Evolutionary conservation across 2,329 filamentous ascomycete species (phyloP).

Genomic region (Aspergillus melleus): DNA sequence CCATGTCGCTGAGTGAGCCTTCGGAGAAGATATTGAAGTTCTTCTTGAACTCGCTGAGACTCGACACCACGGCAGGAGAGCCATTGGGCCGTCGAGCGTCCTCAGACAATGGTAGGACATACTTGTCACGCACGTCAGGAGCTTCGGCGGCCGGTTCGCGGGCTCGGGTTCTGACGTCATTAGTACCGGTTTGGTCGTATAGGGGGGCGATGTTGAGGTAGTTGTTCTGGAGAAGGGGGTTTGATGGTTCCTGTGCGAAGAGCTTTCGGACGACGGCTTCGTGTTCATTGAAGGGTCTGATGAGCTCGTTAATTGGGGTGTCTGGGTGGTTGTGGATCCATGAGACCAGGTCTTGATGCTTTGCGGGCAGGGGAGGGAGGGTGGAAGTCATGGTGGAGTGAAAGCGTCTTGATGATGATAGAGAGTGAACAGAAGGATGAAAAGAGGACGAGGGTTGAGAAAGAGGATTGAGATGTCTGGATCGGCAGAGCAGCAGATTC

Average conservation of each 20-base stretch:
- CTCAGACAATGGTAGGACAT: constrained; percentile 33
- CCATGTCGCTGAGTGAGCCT: constrained; percentile 69
- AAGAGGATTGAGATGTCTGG: background rate
- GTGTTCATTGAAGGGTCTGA: constrained; percentile 39
- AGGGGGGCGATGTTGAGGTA: constrained; percentile 38
- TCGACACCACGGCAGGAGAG: constrained; percentile 66
- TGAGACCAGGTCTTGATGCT: constrained; percentile 29
- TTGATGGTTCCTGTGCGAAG: constrained; percentile 40
- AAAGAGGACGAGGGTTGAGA: too few species aligned
- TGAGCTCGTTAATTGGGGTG: constrained; percentile 28
- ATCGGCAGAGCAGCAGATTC: background rate
- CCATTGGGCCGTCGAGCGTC: constrained; percentile 63
- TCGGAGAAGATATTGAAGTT: constrained; percentile 85
- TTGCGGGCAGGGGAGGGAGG: constrained; percentile 29
- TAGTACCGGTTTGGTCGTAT: constrained; percentile 26
- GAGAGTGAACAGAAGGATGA: too few species aligned
- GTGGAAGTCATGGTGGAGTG: constrained; percentile 8
- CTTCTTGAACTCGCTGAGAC: constrained; percentile 69
- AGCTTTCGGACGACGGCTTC: constrained; percentile 38
- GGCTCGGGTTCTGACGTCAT: constrained; percentile 31
- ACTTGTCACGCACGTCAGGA: constrained; percentile 31
- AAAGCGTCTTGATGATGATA: too few species aligned
- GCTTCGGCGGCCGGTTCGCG: constrained; percentile 33
- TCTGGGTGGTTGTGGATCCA: constrained; percentile 27
- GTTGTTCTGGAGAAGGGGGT: constrained; percentile 29